These are phyloP conservation scores for Hypoxylon sp. DNA, from an alignment of 2,329 filamentous ascomycete species.

Conservation along the genomic window DNA sequence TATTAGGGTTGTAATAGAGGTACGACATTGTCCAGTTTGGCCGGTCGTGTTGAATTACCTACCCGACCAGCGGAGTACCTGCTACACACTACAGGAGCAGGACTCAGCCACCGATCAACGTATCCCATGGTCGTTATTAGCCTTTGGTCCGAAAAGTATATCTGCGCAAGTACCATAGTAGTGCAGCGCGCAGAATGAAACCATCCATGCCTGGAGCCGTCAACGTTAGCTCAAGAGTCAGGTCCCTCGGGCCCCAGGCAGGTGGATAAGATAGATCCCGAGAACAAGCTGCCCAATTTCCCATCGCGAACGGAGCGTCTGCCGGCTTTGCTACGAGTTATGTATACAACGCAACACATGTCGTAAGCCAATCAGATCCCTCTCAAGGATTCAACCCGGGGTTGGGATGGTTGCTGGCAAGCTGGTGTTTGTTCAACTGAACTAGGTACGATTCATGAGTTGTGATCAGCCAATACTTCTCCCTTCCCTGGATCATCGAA, in stretches of 20 bases:
- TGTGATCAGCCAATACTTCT: constrained; percentile 35
- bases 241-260: constrained; percentile 18
- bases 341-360: constrained; percentile 36
- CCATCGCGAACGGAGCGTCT: constrained; percentile 37
- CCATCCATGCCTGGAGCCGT: constrained; percentile 43
- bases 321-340: constrained; percentile 17
- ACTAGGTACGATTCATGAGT: constrained; percentile 31
- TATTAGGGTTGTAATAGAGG: constrained; percentile 25
- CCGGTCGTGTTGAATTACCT: constrained; percentile 14
- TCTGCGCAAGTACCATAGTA: constrained; percentile 21
- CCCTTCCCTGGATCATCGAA: constrained; percentile 28
- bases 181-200: constrained; percentile 42
- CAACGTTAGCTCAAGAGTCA: constrained; percentile 28
- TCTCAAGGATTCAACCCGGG: constrained; percentile 34
- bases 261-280: constrained; percentile 36
- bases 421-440: constrained; percentile 35
- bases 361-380: constrained; percentile 34
- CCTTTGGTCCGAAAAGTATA: constrained; percentile 34
- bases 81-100: constrained; percentile 12
- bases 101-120: constrained; percentile 41
- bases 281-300: constrained; percentile 37
- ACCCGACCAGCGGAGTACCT: neutral
- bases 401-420: constrained; percentile 24
- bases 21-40: constrained; percentile 1
- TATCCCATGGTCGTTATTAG: constrained; percentile 34